phyloP scores from a whole-genome alignment of 192 early-diverging fungal genomes.

The Lunasporangiospora selenospora region DNA sequence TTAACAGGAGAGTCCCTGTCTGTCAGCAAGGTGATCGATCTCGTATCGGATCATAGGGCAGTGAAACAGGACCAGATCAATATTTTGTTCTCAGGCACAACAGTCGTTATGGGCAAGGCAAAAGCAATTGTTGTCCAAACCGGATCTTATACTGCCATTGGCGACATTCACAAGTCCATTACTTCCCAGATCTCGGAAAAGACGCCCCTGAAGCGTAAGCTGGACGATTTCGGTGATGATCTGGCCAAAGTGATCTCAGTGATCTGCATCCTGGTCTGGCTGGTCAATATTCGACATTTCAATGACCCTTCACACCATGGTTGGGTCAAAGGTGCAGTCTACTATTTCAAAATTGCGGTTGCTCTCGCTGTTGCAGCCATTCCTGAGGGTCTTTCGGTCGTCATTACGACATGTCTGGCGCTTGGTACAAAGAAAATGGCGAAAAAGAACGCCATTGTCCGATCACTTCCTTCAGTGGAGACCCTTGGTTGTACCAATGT shows the following conservation, averaged over 20 bases:
- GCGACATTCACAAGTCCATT: conserved; percentile 86
- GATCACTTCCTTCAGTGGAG: conserved; percentile 88
- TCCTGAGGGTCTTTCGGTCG: conserved; percentile 93
- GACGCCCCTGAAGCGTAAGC: conserved; percentile 89
- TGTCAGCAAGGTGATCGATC: conserved; percentile 75
- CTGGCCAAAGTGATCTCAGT: conserved; percentile 80
- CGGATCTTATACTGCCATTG: conserved; percentile 84
- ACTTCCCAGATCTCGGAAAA: conserved; percentile 79
- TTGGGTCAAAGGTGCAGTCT: conserved; percentile 90
- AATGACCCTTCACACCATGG: conserved; percentile 81
- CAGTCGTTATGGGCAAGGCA: conserved; percentile 86
- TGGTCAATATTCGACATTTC: conserved; percentile 96
- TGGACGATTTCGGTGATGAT: conserved; percentile 93
- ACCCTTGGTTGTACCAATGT: conserved; percentile 95
- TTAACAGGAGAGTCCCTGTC: conserved; percentile 92
- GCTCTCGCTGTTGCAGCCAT: conserved; percentile 97
- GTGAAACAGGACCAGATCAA: conserved; percentile 94
- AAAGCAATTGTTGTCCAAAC: conserved; percentile 83
- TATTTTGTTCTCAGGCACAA: conserved; percentile 93
- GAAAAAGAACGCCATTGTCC: conserved; percentile 88
- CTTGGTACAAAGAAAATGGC: conserved; percentile 96
- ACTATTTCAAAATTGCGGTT: conserved; percentile 99
- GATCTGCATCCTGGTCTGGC: conserved; percentile 90
- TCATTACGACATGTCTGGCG: conserved; percentile 94
- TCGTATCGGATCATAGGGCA: conserved; percentile 61